These are phyloP conservation scores for Aristolochia californica DNA, from an alignment of 164 flowering plant genomes.

Conservation along the genomic window DNA sequence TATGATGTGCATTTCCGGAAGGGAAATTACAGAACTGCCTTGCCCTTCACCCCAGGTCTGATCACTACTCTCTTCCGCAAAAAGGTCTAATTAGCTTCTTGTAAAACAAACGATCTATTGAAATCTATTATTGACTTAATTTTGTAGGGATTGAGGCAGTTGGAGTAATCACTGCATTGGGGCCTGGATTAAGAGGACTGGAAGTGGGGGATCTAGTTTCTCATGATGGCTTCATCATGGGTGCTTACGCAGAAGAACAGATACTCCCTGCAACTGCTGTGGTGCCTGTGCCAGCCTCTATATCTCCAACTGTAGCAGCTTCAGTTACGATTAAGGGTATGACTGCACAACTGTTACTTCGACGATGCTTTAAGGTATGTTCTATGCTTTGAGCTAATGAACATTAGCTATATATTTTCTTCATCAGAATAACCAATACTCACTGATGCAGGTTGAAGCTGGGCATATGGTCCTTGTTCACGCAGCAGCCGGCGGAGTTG, in stretches of 20 bases:
- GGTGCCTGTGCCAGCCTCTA: constrained; percentile 62
- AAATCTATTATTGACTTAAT: neutral
- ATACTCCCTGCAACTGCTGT: constrained; percentile 70
- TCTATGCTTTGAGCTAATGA: too few species aligned
- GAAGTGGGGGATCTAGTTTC: constrained; percentile 77
- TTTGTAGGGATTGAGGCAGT: constrained; percentile 68
- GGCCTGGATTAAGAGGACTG: constrained; percentile 74
- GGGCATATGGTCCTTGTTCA: constrained; percentile 79
- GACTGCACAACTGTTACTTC: constrained; percentile 62
- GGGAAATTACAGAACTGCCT: constrained; percentile 60
- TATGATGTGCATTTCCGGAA: constrained; percentile 69
- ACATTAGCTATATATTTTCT: too few species aligned
- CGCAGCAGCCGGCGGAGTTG: constrained; percentile 98
- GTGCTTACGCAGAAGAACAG: constrained; percentile 73
- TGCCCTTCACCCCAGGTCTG: constrained; percentile 79
- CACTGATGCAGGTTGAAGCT: constrained; percentile 65
- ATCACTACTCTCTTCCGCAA: neutral
- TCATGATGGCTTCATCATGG: constrained; percentile 64
- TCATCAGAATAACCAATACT: too few species aligned
- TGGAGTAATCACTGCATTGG: constrained; percentile 74
- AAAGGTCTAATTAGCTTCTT: neutral
- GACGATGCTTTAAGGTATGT: constrained; percentile 79
- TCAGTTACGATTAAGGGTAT: constrained; percentile 71
- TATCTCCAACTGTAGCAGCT: constrained; percentile 57
- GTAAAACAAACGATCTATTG: neutral